A percentile compares a stretch with the other conserved stretches of the same genome.
These are phyloP conservation scores for Fusarium dimerum DNA, from an alignment of 2,329 filamentous ascomycete species.

Conservation along the genomic window DNA sequence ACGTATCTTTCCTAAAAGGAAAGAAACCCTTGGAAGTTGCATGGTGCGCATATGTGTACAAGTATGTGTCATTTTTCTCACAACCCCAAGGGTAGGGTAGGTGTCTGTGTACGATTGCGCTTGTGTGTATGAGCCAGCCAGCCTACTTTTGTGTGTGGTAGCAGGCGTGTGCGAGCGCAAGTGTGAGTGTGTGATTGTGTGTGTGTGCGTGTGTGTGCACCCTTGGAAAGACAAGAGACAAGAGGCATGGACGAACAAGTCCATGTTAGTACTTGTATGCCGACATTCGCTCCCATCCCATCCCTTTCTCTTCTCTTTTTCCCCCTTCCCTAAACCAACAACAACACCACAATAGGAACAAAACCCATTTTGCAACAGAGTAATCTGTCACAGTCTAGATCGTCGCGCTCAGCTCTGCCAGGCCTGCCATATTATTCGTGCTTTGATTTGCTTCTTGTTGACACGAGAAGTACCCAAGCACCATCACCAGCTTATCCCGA, in stretches of 20 bases:
- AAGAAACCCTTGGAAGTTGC: too few species aligned
- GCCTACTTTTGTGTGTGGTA: too few species aligned
- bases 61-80: too few species aligned
- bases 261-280: conserved; percentile 24
- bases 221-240: not conserved
- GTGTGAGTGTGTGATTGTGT: not conserved
- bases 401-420: conserved; percentile 53
- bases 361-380: conserved; percentile 52
- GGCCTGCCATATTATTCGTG: conserved; percentile 31
- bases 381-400: conserved; percentile 63
- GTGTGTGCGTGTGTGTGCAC: not conserved
- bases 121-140: not conserved
- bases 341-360: conserved; percentile 52
- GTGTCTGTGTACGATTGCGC: not conserved
- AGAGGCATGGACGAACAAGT: too few species aligned
- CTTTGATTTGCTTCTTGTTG: conserved; percentile 17
- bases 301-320: conserved; percentile 35
- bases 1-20: too few species aligned
- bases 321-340: conserved; percentile 47
- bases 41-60: too few species aligned
- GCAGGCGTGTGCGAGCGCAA: not conserved
- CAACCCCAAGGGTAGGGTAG: not conserved
- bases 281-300: conserved; percentile 25
- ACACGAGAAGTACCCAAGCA: conserved; percentile 9
- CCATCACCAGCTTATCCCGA: conserved; percentile 25